phyloP scores from a whole-genome alignment of 2,329 filamentous ascomycete species.

The Cordyceps cateniannulata region DNA sequence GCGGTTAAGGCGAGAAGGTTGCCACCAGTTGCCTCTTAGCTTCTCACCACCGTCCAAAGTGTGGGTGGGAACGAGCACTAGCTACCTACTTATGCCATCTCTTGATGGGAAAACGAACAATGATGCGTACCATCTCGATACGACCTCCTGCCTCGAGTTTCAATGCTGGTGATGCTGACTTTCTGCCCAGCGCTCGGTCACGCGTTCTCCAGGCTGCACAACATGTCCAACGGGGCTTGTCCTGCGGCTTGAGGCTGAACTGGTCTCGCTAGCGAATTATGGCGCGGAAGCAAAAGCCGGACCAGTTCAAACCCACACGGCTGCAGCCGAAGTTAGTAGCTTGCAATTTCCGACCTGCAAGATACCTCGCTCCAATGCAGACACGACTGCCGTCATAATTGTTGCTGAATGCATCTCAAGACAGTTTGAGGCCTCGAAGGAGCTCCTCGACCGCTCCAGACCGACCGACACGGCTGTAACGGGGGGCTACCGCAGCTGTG shows the following conservation, averaged over 20 bases:
- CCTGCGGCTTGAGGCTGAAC: not conserved
- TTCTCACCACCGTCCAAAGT: not conserved
- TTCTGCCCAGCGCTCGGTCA: not conserved
- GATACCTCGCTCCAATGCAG: not conserved
- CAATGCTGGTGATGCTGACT: not conserved
- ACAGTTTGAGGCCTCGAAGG: not conserved
- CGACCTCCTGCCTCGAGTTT: not conserved
- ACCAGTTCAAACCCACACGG: conserved; percentile 1
- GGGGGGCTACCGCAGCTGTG: not conserved
- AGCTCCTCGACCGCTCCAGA: not conserved
- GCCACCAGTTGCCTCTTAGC: not conserved
- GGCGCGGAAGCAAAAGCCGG: not conserved
- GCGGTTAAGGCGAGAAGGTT: too few relatives aligned
- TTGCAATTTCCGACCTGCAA: not conserved
- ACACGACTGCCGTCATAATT: not conserved
- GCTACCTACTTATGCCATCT: not conserved
- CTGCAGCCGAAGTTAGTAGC: not conserved
- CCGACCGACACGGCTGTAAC: not conserved
- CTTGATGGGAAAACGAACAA: not conserved
- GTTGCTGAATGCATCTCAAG: not conserved
- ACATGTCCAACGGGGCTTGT: not conserved
- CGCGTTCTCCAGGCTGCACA: not conserved
- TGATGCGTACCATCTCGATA: not conserved
- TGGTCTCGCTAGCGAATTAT: not conserved
- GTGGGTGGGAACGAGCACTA: not conserved